These are phyloP conservation scores for Cladobotryum protrusum DNA, from an alignment of 2,329 filamentous ascomycete species.

Conservation along the genomic window DNA sequence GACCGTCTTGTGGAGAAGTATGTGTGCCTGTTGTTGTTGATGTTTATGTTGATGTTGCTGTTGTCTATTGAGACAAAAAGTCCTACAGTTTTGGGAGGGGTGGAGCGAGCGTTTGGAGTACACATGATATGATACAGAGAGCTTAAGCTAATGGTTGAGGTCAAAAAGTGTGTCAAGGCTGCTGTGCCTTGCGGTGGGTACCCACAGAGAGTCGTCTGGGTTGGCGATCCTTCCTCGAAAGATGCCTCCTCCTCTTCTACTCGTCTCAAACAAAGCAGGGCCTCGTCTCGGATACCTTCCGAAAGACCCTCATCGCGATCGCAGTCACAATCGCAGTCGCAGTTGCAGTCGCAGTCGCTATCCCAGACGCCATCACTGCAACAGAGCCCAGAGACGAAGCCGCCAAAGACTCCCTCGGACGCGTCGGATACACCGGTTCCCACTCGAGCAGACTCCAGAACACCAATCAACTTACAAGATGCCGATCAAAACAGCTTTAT, in stretches of 20 bases:
- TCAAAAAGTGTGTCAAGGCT: conserved; percentile 22
- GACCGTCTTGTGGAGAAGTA: conserved; percentile 19
- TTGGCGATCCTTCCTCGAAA: conserved; percentile 11
- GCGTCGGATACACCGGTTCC: conserved; percentile 4
- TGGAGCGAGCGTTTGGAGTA: too few relatives aligned
- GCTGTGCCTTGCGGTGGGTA: conserved; percentile 26
- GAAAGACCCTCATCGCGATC: too few relatives aligned
- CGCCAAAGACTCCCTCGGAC: neutral
- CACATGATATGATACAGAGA: too few relatives aligned
- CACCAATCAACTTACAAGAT: conserved; percentile 5
- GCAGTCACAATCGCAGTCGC: too few relatives aligned
- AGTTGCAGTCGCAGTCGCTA: too few relatives aligned
- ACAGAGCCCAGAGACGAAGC: too few relatives aligned
- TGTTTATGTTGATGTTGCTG: too few relatives aligned
- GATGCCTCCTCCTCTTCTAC: neutral
- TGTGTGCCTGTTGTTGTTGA: neutral
- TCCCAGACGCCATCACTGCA: too few relatives aligned
- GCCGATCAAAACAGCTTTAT: conserved; percentile 18
- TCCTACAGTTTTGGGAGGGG: too few relatives aligned
- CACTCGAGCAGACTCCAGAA: conserved; percentile 1
- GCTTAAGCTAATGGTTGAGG: neutral
- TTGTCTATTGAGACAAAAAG: neutral
- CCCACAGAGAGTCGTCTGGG: conserved; percentile 26
- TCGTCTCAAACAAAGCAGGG: neutral
- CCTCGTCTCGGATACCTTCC: neutral